Evolutionary conservation across 2,329 filamentous ascomycete species (phyloP).

Genomic region (Cladosporium sp.): DNA sequence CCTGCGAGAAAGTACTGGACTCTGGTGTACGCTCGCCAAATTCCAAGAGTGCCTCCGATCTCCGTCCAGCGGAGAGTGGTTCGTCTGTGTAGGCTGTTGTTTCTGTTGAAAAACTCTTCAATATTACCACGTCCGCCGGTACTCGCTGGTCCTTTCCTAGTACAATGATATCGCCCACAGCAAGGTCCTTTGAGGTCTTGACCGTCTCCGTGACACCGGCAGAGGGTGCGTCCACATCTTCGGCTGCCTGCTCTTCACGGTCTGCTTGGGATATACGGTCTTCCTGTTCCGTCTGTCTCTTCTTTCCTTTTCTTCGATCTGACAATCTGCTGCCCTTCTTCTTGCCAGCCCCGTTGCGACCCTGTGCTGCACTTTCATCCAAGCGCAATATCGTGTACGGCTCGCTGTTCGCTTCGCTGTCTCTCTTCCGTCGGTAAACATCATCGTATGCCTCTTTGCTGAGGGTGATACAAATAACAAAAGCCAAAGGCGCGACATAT

Average conservation of each 20-base stretch:
- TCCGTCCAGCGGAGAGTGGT: conserved; percentile 38
- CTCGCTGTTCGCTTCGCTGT: conserved; percentile 93
- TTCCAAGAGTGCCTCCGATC: conserved; percentile 31
- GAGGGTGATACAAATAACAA: conserved; percentile 88
- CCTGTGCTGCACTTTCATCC: conserved; percentile 27
- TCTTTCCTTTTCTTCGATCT: conserved; percentile 39
- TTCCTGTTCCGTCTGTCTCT: conserved; percentile 36
- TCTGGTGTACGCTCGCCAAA: conserved; percentile 26
- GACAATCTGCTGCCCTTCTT: conserved; percentile 35
- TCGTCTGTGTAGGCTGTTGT: conserved; percentile 38
- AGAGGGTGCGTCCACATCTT: conserved; percentile 39
- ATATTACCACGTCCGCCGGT: conserved; percentile 88
- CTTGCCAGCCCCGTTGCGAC: conserved; percentile 30
- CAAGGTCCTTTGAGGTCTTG: conserved; percentile 84
- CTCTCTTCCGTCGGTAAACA: conserved; percentile 78
- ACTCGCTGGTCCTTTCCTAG: conserved; percentile 89
- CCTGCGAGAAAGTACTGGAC: conserved; percentile 26
- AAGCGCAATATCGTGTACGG: conserved; percentile 71
- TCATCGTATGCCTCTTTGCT: conserved; percentile 97
- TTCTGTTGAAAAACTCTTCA: conserved; percentile 75
- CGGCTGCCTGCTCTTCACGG: conserved; percentile 65
- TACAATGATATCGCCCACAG: conserved; percentile 93
- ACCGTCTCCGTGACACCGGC: conserved; percentile 61
- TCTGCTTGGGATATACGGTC: conserved; percentile 63
- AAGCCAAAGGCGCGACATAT: conserved; percentile 88